phyloP scores from a whole-genome alignment of 306 rosid species.

The Luffa aegyptiaca region DNA sequence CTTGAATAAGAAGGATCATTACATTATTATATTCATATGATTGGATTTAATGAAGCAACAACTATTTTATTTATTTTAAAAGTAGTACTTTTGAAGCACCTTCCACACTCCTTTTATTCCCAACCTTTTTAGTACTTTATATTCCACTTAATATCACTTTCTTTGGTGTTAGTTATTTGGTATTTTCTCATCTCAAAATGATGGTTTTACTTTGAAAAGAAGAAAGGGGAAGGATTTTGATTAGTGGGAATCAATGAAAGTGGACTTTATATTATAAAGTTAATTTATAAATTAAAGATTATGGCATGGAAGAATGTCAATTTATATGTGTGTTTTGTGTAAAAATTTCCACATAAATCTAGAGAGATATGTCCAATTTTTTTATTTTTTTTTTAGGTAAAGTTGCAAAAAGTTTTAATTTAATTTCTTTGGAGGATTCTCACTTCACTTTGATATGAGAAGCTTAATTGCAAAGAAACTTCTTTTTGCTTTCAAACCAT shows the following conservation, averaged over 20 bases:
- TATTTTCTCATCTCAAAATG: background rate
- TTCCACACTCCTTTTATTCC: background rate
- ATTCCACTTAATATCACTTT: slow-evolving; percentile 1
- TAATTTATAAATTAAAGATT: background rate
- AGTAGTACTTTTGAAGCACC: background rate
- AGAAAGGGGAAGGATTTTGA: background rate
- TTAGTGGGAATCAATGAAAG: slow-evolving; percentile 5
- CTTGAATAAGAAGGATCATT: no score
- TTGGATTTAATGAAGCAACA: background rate
- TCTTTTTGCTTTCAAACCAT: background rate
- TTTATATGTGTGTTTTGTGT: background rate
- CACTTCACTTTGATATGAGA: background rate
- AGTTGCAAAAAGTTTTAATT: background rate
- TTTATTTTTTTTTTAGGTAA: background rate
- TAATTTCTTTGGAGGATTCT: background rate
- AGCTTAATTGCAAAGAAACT: slow-evolving; percentile 3
- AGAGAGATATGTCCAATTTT: background rate
- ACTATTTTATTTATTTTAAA: background rate
- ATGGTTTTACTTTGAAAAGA: background rate
- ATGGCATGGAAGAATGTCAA: background rate
- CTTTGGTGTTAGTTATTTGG: background rate
- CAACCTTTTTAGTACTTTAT: background rate
- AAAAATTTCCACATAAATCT: background rate
- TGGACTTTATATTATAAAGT: background rate
- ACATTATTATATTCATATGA: background rate